Percentiles rank a stretch among this genome's conserved stretches.
Evolutionary conservation across 805 yeast genomes (phyloP).

Genomic region (Teunomyces kruisii): DNA sequence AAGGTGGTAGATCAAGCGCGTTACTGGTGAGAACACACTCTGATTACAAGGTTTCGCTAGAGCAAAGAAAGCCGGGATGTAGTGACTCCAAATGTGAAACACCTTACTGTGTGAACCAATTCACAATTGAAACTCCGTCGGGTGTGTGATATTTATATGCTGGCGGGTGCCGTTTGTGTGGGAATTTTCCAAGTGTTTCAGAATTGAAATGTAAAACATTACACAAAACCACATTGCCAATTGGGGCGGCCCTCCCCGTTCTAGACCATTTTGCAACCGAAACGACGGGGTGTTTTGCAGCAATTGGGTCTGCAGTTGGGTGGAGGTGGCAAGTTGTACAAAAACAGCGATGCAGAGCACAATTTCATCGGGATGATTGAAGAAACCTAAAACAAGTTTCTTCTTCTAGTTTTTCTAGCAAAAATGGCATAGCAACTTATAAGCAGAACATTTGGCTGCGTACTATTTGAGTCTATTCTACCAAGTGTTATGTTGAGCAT

Average conservation of each 20-base stretch:
- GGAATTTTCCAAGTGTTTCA: slow-evolving; percentile 11
- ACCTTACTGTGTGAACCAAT: slow-evolving; percentile 3
- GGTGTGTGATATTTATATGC: slow-evolving; percentile 6
- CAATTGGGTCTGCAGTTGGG: not conserved
- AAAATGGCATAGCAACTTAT: not conserved
- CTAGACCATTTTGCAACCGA: slow-evolving; percentile 5
- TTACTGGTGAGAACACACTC: not conserved
- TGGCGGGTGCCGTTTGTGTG: slow-evolving; percentile 7
- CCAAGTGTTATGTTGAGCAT: not conserved
- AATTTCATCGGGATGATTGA: too few species aligned
- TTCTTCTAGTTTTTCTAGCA: too few species aligned
- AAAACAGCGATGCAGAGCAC: too few species aligned
- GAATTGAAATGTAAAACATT: slow-evolving; percentile 15
- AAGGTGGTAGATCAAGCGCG: not conserved
- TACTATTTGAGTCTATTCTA: too few species aligned
- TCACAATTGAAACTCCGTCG: slow-evolving; percentile 11
- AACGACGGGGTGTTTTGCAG: not conserved
- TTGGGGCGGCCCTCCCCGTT: not conserved
- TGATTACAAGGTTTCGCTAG: not conserved
- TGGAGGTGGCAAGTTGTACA: not conserved
- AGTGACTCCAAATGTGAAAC: not conserved
- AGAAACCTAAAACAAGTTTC: too few species aligned
- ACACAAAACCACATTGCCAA: slow-evolving; percentile 9
- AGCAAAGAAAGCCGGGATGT: not conserved
- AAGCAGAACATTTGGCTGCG: not conserved